Conservation (phyloP, 129 eudicot species). For the Pittosporum tobira region DNA sequence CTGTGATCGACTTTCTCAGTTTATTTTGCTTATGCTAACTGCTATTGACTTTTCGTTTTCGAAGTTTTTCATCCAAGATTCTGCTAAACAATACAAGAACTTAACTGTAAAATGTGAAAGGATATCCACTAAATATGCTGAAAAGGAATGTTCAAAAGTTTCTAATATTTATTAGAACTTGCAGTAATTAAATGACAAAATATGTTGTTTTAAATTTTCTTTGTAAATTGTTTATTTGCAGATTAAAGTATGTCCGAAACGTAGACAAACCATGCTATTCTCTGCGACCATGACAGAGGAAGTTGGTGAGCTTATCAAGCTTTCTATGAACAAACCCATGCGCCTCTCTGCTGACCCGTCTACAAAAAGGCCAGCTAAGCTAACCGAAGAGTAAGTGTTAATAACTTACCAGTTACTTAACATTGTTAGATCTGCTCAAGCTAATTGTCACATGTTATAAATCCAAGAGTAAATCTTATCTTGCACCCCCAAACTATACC, state of each 20-base stretch:
- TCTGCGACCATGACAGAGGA: slow-evolving; percentile 97
- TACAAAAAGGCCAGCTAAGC: slow-evolving; percentile 60
- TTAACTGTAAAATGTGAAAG: neutral
- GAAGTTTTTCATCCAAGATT: neutral
- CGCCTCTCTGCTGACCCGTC: slow-evolving; percentile 86
- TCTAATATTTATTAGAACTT: no score
- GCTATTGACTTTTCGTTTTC: neutral
- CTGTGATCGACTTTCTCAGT: neutral
- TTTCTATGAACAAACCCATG: slow-evolving; percentile 65
- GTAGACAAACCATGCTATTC: slow-evolving; percentile 89
- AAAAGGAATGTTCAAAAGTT: neutral
- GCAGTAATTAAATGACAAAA: no score
- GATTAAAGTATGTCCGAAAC: slow-evolving; percentile 79
- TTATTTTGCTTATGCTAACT: neutral
- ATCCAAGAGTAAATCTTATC: no score
- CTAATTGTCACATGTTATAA: neutral
- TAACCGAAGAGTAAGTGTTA: slow-evolving; percentile 74
- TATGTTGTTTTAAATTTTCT: neutral
- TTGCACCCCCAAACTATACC: no score
- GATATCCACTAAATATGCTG: neutral
- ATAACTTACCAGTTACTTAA: neutral
- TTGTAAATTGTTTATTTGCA: slow-evolving; percentile 14
- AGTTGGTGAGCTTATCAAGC: slow-evolving; percentile 73
- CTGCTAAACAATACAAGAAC: neutral
- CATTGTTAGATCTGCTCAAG: neutral